Percentiles rank a stretch among this genome's conserved stretches.
Evolutionary conservation across 352 stramenopile genomes (phyloP).

Genomic region (Globisporangium cederbergense): DNA sequence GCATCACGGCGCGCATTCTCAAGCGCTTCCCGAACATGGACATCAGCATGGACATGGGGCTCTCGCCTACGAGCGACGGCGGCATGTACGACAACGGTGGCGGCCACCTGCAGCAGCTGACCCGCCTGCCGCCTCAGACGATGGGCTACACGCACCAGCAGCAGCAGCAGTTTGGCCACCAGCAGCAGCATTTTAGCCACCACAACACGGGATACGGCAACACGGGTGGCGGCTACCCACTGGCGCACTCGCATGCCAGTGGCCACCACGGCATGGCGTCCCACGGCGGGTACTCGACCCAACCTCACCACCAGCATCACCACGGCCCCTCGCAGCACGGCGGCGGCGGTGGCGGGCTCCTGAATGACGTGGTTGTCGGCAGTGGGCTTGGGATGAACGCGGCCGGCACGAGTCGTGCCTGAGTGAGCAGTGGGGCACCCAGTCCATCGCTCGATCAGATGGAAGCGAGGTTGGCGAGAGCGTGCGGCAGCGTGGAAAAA

Average conservation of each 20-base stretch:
- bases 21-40: conserved; percentile 96
- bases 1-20: conserved; percentile 95
- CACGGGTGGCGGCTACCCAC: conserved; percentile 4
- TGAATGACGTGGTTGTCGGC: conserved; percentile 34
- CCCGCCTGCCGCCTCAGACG: conserved; percentile 7
- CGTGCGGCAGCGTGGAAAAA: conserved; percentile 12
- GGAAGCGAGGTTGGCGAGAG: conserved; percentile 8
- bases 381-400: conserved; percentile 44
- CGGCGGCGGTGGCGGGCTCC: conserved; percentile 1
- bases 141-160: conserved; percentile 13
- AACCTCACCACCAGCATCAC: conserved; percentile 25
- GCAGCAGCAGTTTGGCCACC: conserved; percentile 8
- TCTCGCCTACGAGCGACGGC: conserved; percentile 23
- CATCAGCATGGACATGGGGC: conserved; percentile 70
- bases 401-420: conserved; percentile 36
- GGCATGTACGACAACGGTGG: conserved; percentile 30
- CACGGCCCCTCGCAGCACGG: conserved; percentile 31
- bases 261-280: conserved; percentile 22
- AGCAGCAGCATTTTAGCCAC: conserved; percentile 13
- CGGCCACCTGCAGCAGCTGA: conserved; percentile 12
- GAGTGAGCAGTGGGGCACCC: conserved; percentile 21
- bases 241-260: neutral
- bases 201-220: neutral
- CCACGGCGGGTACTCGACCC: conserved; percentile 17
- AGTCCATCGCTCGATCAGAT: neutral